Base-by-base conservation (phyloP, 2,329 filamentous ascomycete species). In the Colletotrichum gigasporum region DNA sequence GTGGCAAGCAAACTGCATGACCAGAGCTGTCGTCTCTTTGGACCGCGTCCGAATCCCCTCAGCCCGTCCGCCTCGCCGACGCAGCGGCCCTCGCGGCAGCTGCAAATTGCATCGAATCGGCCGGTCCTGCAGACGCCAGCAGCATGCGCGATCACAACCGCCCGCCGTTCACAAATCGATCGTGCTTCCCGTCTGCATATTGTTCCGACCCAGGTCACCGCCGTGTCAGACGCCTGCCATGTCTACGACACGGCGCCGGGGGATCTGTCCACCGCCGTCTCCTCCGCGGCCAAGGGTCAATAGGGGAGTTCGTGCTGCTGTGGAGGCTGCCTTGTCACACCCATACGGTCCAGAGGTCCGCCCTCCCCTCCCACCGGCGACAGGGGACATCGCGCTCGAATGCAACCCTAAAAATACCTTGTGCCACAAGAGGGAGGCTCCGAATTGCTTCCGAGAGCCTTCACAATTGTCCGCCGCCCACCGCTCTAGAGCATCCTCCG, bases 391-490 rank as follows among this genome's bases (percentile, higher is more conserved):
- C 20, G 42, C 35, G 28, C 34, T 64, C 28, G 30, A 61, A 61
- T 61, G 42, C 48, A 26, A 54, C 48, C 50, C 62, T 62, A 65
- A 55, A 65, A 62, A 62, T 62, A 62, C 61, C 34, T 22, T 37
- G 50, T 55, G 32, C 30, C 57, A 51, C 62, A 32, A 37, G 11
- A 35, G 30, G 51, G 20, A 55, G 42, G 16, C 48, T 62, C 56
- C 50, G 50, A 65, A 55, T 26, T 55, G 62, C 62, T 65, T 35
- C 56, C 50, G 62, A 32, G 14, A 32, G 22, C 42, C 20, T 45
- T 55, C 34, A 18, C 39, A n/a, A 14, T 44, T 24, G 18, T 41
- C 20, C 50, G 35, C 24, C 48, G 48, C 35, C 28, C 48, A 26
- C 41, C 48, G 41, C 34, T 53, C 56, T 54, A 44, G 41, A 60